phyloP scores from a whole-genome alignment of 805 yeast species.

The Hanseniaspora taiwanica region DNA sequence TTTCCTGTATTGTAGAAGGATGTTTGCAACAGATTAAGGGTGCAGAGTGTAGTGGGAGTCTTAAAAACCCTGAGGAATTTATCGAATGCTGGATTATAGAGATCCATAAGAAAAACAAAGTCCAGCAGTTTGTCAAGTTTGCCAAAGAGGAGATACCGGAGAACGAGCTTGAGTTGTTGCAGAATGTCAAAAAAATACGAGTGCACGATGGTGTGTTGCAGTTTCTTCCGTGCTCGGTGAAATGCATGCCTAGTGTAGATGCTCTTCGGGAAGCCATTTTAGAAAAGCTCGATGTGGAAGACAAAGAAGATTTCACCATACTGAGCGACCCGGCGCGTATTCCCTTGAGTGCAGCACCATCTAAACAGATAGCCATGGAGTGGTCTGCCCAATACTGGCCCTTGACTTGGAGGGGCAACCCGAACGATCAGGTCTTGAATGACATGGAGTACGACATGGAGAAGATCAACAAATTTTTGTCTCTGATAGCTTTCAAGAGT shows the following conservation, averaged over 20 bases:
- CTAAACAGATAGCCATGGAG: slow-evolving; percentile 46
- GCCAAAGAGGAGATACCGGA: not conserved
- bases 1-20: not conserved
- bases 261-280: not conserved
- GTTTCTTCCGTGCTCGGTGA: not conserved
- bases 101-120: not conserved
- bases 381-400: slow-evolving; percentile 82
- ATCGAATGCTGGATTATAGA: not conserved
- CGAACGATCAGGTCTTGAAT: slow-evolving; percentile 55
- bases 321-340: slow-evolving; percentile 23
- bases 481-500: too few relatives aligned
- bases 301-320: slow-evolving; percentile 12
- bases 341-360: slow-evolving; percentile 53
- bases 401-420: slow-evolving; percentile 85
- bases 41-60: not conserved
- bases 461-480: slow-evolving; percentile 25
- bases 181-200: not conserved
- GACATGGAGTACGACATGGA: slow-evolving; percentile 38
- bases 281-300: slow-evolving; percentile 8
- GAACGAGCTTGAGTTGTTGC: not conserved
- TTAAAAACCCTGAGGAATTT: not conserved
- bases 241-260: not conserved
- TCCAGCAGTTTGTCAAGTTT: not conserved
- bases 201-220: not conserved
- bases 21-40: not conserved